Evolutionary conservation across 305 asterid species (phyloP), one percentile per base, ranked within the genome.

Genomic region (Rubia peregrina): DNA sequence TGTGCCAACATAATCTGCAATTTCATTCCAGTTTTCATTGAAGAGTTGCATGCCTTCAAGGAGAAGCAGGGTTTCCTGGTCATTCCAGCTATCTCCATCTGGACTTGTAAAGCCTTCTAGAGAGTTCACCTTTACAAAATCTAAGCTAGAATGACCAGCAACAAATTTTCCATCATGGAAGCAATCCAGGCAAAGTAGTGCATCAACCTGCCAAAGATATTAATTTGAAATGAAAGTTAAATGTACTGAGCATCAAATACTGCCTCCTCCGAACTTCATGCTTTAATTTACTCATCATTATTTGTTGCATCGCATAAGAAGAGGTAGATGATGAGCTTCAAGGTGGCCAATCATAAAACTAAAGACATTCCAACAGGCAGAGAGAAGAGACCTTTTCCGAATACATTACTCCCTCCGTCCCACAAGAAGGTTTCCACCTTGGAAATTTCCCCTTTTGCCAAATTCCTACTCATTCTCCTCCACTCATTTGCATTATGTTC

Each of bases 51-150:
- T 84, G 67, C 98, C 99, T 81, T 95, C 97, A 1, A 95, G 96
- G 70, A 95, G 92, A 74, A 88, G 78, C 63, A 91, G 77, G 1
- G 95, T 95, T 83, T 94, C 99, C 83, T 90, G 95, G 80, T 89
- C 97, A 69, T 85, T 87, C 98, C 99, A 94, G 79, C 83, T 86
- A 79, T 95, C 96, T 73, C 91, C 96, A 79, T 89, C 97, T 73
- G 75, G 83, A 81, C 87, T 88, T 73, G 83, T 89, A 76, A 81
- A 86, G 70, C 88, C 88, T 76, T 84, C 87, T 78, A 83, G 73
- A 72, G 92, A 83, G 71, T 85, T 85, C 65, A 79, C 90, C 85
- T 90, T 93, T 69, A 83, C 78, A 71, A 89, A 95, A 79, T 95
- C 99, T 79, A 91, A 79, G 82, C 96, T 92, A 68, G 97, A 95